phyloP scores from a whole-genome alignment of 176 grass and related monocot species.

The Tillandsia fasciculata region DNA sequence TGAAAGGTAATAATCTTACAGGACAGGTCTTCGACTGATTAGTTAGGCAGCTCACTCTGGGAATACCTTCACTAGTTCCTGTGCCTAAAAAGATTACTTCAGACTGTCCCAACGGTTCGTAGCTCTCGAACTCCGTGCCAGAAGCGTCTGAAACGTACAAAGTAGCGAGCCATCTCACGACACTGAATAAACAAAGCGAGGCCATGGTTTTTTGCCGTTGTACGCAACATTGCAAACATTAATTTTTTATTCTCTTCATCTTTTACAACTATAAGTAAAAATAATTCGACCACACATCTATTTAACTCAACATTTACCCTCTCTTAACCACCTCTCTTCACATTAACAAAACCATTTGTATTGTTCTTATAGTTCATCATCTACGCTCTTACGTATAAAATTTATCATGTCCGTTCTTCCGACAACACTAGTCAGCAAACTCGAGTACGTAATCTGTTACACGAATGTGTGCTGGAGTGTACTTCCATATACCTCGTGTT shows the following conservation, averaged over 20 bases:
- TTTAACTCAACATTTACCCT: no score
- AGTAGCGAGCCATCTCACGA: neutral
- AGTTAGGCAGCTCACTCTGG: constrained; percentile 85
- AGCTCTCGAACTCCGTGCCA: neutral
- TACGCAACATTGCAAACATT: neutral
- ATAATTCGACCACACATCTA: no score
- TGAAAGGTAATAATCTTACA: constrained; percentile 21
- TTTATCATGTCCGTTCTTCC: no score
- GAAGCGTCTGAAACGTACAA: constrained; percentile 9
- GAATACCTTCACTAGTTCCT: constrained; percentile 86
- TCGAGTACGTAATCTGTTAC: no score
- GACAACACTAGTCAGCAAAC: no score
- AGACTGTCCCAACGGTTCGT: constrained; percentile 20
- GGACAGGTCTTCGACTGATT: constrained; percentile 51
- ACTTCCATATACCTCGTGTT: no score
- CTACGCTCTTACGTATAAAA: no score
- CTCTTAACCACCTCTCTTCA: no score
- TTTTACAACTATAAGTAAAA: no score
- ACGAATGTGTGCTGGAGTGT: no score
- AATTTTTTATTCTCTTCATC: neutral
- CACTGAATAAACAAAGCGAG: neutral
- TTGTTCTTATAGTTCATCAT: no score
- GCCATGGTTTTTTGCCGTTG: neutral
- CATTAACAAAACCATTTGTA: no score
- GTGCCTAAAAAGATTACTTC: constrained; percentile 96